These are phyloP conservation scores for Xylariaceae sp. DNA, from an alignment of 2,329 filamentous ascomycete genomes.

Conservation along the genomic window DNA sequence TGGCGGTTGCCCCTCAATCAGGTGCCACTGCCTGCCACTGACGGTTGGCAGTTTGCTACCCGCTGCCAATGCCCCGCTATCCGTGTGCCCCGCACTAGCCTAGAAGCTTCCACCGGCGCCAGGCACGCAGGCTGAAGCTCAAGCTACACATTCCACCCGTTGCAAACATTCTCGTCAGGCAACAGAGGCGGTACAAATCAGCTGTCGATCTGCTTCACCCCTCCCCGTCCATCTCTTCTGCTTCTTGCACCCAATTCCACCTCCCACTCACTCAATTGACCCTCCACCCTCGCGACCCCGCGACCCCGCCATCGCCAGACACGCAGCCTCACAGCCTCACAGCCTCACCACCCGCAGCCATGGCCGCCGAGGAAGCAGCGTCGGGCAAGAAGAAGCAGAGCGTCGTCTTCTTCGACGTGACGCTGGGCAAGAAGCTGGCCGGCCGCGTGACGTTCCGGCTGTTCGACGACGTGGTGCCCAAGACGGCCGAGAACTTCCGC, in stretches of 20 bases:
- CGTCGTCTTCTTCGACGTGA: constrained; percentile 90
- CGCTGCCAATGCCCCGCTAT: too few species aligned
- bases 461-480: constrained; percentile 69
- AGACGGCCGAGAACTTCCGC: constrained; percentile 95
- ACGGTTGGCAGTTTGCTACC: too few species aligned
- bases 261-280: neutral
- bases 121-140: too few species aligned
- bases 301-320: too few species aligned
- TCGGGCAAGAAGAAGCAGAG: constrained; percentile 46
- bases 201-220: neutral
- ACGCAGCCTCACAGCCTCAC: neutral
- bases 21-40: too few species aligned
- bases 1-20: too few species aligned
- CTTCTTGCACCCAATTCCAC: neutral
- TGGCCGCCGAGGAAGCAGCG: constrained; percentile 30
- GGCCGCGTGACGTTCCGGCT: constrained; percentile 86
- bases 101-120: too few species aligned
- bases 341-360: constrained; percentile 5
- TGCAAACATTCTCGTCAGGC: neutral
- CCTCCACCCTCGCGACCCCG: neutral
- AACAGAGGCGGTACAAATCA: neutral
- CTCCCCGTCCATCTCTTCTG: neutral
- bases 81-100: too few species aligned
- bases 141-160: too few species aligned
- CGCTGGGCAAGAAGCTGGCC: constrained; percentile 63